Evolutionary conservation across 495 filamentous ascomycete species (phyloP).

Genomic region (Xylaria telfairii): DNA sequence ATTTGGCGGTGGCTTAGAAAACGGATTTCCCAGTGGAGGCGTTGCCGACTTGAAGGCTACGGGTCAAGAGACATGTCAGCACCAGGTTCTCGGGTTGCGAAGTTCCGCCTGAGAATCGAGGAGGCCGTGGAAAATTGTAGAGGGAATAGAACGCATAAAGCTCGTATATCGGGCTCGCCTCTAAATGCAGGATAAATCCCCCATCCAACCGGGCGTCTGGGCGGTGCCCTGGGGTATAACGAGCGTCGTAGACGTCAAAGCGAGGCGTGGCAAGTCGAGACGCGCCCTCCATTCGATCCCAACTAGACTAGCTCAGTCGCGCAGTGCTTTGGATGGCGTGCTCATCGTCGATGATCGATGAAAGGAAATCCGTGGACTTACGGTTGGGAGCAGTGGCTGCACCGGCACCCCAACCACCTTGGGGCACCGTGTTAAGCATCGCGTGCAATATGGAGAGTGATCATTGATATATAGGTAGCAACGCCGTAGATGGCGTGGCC

Average conservation of each 20-base stretch:
- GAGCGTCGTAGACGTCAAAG: not conserved
- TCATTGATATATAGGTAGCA: conserved; percentile 2
- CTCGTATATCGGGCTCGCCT: not conserved
- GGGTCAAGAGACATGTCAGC: conserved; percentile 37
- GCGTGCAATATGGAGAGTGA: conserved; percentile 21
- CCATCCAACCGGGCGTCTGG: not conserved
- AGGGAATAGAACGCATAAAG: not conserved
- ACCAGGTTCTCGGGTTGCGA: conserved; percentile 1
- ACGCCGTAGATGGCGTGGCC: not conserved
- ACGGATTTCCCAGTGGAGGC: conserved; percentile 27
- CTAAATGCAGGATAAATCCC: no score
- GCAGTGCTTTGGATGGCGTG: not conserved
- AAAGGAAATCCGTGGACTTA: conserved; percentile 39
- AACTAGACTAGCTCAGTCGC: not conserved
- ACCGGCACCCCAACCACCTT: conserved; percentile 38
- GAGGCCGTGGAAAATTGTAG: not conserved
- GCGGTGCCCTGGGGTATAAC: not conserved
- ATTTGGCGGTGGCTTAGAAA: conserved; percentile 26
- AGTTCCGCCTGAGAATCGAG: not conserved
- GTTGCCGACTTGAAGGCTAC: conserved; percentile 34
- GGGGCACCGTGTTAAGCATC: conserved; percentile 37
- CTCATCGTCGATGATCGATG: conserved; percentile 23
- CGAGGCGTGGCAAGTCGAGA: not conserved
- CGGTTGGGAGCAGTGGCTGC: conserved; percentile 33
- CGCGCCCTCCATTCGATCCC: not conserved